Conservation (phyloP, 2,329 filamentous ascomycete species). For the Ophidiomyces ophidiicola region DNA sequence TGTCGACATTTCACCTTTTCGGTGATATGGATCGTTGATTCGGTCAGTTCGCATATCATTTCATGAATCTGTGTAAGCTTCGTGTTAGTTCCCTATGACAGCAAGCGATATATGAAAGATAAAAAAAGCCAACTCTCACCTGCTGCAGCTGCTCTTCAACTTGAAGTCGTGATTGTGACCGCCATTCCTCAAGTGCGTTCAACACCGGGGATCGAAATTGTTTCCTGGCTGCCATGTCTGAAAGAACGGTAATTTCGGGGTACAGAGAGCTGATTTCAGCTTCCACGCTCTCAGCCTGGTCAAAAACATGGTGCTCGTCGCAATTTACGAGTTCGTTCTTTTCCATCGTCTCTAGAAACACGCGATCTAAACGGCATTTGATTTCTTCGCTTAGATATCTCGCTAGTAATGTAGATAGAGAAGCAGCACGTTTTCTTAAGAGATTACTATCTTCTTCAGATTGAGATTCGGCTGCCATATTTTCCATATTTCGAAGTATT, state of each 20-base stretch:
- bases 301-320: slow-evolving; percentile 11
- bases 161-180: slow-evolving; percentile 21
- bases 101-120: too few species aligned
- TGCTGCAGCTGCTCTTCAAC: slow-evolving; percentile 26
- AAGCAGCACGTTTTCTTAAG: slow-evolving; percentile 20
- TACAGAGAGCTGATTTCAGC: slow-evolving; percentile 31
- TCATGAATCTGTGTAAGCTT: slow-evolving; percentile 1
- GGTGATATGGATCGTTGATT: slow-evolving; percentile 22
- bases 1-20: slow-evolving; percentile 24
- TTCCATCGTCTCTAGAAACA: slow-evolving; percentile 25
- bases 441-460: slow-evolving; percentile 22
- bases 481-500: slow-evolving; percentile 23
- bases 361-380: slow-evolving; percentile 29
- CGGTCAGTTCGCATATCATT: slow-evolving; percentile 25
- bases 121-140: too few species aligned
- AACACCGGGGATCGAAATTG: slow-evolving; percentile 32
- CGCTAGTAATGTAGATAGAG: slow-evolving; percentile 24
- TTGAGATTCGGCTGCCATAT: slow-evolving; percentile 21
- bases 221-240: slow-evolving; percentile 34
- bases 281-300: slow-evolving; percentile 21
- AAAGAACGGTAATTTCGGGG: slow-evolving; percentile 29
- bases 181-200: slow-evolving; percentile 24
- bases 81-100: not conserved
- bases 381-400: slow-evolving; percentile 28
- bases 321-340: not conserved